Percentiles rank a stretch among this genome's conserved stretches.
Evolutionary conservation across 352 stramenopile genomes (phyloP).

Genomic region (Globisporangium parvum): DNA sequence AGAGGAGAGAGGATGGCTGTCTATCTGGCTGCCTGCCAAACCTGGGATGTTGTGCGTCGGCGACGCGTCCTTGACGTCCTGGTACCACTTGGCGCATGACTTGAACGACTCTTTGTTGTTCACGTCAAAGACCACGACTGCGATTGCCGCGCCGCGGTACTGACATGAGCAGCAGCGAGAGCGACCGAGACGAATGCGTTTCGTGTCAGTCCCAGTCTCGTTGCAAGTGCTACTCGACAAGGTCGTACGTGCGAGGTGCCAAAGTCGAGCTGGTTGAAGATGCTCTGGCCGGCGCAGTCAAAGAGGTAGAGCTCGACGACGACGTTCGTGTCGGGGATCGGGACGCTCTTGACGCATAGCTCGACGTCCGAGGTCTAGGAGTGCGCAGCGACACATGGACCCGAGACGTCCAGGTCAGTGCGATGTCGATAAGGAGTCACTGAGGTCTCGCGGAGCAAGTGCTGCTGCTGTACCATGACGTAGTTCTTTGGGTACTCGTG

Average conservation of each 20-base stretch:
- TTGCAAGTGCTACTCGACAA: too few species aligned
- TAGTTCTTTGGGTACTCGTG: constrained; percentile 95
- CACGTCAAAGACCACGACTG: constrained; percentile 75
- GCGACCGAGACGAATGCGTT: too few species aligned
- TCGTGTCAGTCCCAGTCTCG: too few species aligned
- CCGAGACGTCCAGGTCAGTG: neutral
- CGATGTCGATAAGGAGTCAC: neutral
- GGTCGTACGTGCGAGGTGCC: constrained; percentile 59
- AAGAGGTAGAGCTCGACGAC: constrained; percentile 93
- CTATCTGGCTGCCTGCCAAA: constrained; percentile 7
- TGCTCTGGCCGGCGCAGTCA: constrained; percentile 89
- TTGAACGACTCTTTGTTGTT: constrained; percentile 88
- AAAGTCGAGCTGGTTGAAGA: constrained; percentile 94
- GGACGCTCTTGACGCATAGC: constrained; percentile 86
- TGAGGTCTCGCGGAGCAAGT: neutral
- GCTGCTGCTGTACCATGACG: constrained; percentile 65
- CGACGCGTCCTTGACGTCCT: constrained; percentile 66
- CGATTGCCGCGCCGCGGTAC: constrained; percentile 77
- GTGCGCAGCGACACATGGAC: too few species aligned
- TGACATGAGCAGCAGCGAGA: constrained; percentile 16
- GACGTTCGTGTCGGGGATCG: constrained; percentile 85
- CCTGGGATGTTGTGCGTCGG: constrained; percentile 72
- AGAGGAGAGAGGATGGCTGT: too few species aligned
- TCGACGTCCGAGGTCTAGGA: constrained; percentile 85
- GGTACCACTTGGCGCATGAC: constrained; percentile 76